Percentiles rank a stretch among this genome's conserved stretches.
These are phyloP conservation scores for Candida tropicalis DNA, from an alignment of 1,139 yeast genomes.

Conservation along the genomic window DNA sequence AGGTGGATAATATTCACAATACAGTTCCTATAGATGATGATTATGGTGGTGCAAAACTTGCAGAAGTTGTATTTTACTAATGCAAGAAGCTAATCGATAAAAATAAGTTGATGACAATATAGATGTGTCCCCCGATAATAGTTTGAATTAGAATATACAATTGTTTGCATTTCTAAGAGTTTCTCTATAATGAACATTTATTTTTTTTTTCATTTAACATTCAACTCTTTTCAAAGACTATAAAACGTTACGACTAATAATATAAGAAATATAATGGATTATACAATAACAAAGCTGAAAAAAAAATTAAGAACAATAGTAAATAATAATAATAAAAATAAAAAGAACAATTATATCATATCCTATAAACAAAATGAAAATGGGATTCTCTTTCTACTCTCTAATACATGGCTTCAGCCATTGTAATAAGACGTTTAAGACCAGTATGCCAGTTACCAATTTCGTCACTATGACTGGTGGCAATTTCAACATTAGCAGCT, in stretches of 20 bases:
- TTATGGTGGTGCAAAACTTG: conserved; percentile 57
- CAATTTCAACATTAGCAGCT: conserved; percentile 57
- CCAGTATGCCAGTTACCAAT: conserved; percentile 95
- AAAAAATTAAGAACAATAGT: background rate
- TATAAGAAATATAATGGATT: background rate
- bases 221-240: background rate
- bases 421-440: conserved; percentile 81
- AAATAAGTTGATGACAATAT: background rate
- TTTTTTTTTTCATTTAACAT: background rate
- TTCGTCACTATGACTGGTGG: conserved; percentile 69
- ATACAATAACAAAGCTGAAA: background rate
- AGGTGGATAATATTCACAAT: conserved; percentile 51
- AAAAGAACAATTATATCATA: background rate
- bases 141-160: conserved; percentile 3
- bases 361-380: background rate
- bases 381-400: background rate
- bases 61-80: conserved; percentile 49
- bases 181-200: background rate
- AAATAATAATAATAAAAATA: background rate
- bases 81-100: conserved; percentile 14
- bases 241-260: background rate
- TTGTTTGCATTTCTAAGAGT: conserved; percentile 1
- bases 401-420: conserved; percentile 55
- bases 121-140: too few species aligned
- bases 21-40: conserved; percentile 32